Evolutionary conservation across 345 rosid genomes (phyloP).

Genomic region (Corchorus capsularis): DNA sequence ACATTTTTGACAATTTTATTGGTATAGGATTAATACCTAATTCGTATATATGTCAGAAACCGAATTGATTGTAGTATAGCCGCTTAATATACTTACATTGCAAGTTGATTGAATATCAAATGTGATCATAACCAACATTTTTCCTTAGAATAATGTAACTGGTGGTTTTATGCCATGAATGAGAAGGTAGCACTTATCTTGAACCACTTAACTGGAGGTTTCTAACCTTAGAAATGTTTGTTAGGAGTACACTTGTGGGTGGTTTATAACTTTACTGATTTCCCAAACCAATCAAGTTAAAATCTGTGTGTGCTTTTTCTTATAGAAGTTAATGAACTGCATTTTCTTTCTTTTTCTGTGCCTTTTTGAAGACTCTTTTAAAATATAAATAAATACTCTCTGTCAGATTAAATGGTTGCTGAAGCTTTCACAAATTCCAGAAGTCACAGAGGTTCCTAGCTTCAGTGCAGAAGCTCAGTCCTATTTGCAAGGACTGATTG

Average conservation of each 20-base stretch:
- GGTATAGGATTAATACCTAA: too few relatives aligned
- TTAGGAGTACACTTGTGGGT: not conserved
- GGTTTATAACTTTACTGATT: not conserved
- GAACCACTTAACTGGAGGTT: not conserved
- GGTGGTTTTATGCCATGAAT: not conserved
- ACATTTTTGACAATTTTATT: not conserved
- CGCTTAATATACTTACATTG: not conserved
- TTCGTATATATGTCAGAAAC: not conserved
- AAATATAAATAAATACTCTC: not conserved
- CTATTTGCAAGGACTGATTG: constrained; percentile 66
- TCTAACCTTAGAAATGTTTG: not conserved
- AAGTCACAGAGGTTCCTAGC: constrained; percentile 78
- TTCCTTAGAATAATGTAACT: not conserved
- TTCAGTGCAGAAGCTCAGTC: constrained; percentile 65
- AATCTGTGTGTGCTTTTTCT: not conserved
- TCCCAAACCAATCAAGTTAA: not conserved
- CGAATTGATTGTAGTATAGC: not conserved
- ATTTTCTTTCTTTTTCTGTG: not conserved
- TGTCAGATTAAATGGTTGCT: constrained; percentile 84
- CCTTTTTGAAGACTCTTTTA: constrained; percentile 13
- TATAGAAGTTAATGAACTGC: not conserved
- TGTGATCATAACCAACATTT: not conserved
- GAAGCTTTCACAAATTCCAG: constrained; percentile 79
- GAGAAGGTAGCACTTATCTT: not conserved
- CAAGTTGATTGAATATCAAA: not conserved